Evolutionary conservation across 208 protist species (phyloP).

Genomic region (Leishmania mexicana): DNA sequence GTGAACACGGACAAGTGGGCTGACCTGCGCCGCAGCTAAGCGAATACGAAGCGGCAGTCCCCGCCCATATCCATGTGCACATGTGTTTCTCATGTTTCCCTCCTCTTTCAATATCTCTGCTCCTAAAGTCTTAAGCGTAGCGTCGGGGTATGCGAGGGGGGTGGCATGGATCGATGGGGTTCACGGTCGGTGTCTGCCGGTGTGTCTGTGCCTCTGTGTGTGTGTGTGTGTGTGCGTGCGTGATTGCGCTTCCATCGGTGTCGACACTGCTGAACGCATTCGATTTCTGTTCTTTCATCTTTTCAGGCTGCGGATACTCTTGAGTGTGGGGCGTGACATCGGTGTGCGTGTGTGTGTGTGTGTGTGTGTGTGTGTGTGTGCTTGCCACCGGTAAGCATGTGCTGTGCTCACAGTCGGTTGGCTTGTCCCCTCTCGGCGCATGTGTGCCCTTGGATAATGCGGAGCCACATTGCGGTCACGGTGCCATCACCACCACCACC

Average conservation of each 20-base stretch:
- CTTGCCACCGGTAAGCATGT: not conserved
- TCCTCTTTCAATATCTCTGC: not conserved
- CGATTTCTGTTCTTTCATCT: not conserved
- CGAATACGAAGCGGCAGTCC: not conserved
- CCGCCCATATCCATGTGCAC: not conserved
- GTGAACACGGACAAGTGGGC: constrained; percentile 30
- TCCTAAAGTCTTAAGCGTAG: not conserved
- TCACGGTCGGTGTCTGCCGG: not conserved
- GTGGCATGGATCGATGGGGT: not conserved
- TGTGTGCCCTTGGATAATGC: not conserved
- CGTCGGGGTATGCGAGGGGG: not conserved
- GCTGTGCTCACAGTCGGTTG: not conserved
- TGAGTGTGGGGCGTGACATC: not conserved
- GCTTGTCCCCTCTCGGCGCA: not conserved
- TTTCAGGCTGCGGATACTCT: not conserved
- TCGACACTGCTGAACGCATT: not conserved
- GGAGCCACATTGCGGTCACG: not conserved
- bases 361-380: not conserved
- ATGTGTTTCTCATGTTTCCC: not conserved
- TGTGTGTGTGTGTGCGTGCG: not conserved
- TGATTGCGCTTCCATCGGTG: not conserved
- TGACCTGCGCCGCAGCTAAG: constrained; percentile 30
- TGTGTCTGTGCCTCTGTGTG: not conserved
- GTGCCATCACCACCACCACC: not conserved
- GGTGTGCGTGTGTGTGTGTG: not conserved